Conservation (phyloP, 352 stramenopile genomes). For the Phytophthora brassicae region DNA sequence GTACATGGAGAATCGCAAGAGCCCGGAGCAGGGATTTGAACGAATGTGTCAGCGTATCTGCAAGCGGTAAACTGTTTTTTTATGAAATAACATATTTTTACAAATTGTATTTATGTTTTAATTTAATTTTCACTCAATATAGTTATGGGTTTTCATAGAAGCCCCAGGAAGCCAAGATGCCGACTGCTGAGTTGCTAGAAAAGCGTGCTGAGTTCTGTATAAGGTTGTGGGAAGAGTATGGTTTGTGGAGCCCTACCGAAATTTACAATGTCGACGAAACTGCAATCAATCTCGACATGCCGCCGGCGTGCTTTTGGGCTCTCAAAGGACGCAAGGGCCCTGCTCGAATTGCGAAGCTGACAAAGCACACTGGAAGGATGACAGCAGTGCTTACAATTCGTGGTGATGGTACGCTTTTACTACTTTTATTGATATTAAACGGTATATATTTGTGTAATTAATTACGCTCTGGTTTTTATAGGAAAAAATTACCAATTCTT, state of each 20-base stretch:
- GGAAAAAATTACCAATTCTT: constrained; percentile 1
- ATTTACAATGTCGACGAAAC: constrained; percentile 8
- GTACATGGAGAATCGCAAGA: neutral
- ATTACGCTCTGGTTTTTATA: constrained; percentile 1
- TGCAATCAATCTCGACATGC: constrained; percentile 1
- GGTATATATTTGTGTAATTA: neutral
- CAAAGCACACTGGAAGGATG: neutral
- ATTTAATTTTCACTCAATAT: constrained; percentile 8
- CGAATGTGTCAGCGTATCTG: constrained; percentile 3
- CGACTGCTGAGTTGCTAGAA: neutral
- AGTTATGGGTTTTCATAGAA: constrained; percentile 22
- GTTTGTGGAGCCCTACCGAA: neutral
- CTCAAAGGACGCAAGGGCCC: neutral
- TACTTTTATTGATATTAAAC: neutral
- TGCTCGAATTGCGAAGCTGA: neutral
- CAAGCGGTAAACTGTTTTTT: neutral
- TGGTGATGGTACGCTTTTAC: neutral
- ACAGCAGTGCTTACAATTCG: neutral
- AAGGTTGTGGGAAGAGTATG: constrained; percentile 3
- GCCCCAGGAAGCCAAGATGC: neutral
- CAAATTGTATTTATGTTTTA: constrained; percentile 2
- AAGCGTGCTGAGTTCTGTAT: constrained; percentile 8
- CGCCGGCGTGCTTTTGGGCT: neutral
- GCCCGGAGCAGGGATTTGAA: neutral
- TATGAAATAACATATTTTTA: constrained; percentile 10